Base-by-base conservation (phyloP, 805 yeast species). In the Isabelozyma heimii region DNA sequence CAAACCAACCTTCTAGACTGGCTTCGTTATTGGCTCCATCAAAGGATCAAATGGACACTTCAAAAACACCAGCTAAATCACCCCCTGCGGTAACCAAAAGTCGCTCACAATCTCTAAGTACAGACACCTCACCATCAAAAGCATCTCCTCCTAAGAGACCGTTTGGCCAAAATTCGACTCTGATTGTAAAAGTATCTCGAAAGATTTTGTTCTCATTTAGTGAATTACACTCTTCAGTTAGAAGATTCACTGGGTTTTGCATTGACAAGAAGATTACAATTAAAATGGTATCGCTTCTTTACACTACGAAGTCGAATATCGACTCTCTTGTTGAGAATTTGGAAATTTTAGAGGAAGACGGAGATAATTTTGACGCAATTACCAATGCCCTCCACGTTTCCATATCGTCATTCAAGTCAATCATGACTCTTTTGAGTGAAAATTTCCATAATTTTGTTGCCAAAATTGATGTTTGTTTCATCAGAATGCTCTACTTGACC, bases 191-290 rank as follows among this genome's bases (percentile, higher is more conserved):
- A 52, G 79, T 74, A 1, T 78, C 85, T n/a, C 70, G 88, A 48
- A 86, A 85, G 54, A 62, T 86, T 10, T 60, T 84, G 9, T 84
- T 83, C 59, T 73, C 87, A 2, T 78, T 83, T 47, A 81, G 85
- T 41, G 89, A 85, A 59, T 73, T 85, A 38, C 89, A 83, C 52
- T 77, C 82, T 35, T 79, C 81, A 4, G 69, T 85, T 8, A 69
- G 83, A 53, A 72, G 83, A 47, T 74, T 83, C 47, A 75, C 83
- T 7, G 78, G 83, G 0, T 82, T 82, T 51, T 82, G 87, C 52
- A 65, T 71, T 12, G 87, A 82, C 49, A 80, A 80, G 50, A 72
- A 78, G 24, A 67, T 81, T 1, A 76, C 83, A 3, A 76, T 77
- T 27, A 81, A 77, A 51, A 76, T 83, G 64, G 80, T 80, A 0